Conservation (phyloP, 192 early-diverging fungal species). For the Thamnidium elegans region DNA sequence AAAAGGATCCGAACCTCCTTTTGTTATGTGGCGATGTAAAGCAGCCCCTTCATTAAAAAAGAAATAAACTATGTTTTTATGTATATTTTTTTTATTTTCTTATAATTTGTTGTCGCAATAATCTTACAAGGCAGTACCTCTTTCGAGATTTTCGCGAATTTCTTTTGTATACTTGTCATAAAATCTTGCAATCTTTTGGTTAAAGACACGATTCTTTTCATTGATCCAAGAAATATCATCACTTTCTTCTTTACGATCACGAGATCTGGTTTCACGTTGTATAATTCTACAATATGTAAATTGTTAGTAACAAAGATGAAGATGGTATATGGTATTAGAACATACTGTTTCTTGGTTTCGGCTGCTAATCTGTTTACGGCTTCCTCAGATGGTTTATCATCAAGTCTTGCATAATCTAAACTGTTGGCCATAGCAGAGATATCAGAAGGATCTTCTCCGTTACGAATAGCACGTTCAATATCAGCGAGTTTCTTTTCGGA, state of each 20-base stretch:
- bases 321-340: not conserved
- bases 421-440: conserved; percentile 58
- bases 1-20: conserved; percentile 39
- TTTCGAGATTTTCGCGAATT: conserved; percentile 84
- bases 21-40: conserved; percentile 40
- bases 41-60: conserved; percentile 13
- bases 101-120: not conserved
- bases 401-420: conserved; percentile 56
- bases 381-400: conserved; percentile 57
- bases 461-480: conserved; percentile 31
- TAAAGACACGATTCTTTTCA: conserved; percentile 92
- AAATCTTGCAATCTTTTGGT: conserved; percentile 92
- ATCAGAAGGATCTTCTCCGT: conserved; percentile 36
- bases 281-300: conserved; percentile 40
- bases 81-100: not conserved
- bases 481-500: conserved; percentile 59
- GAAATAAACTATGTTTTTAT: conserved; percentile 2
- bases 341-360: conserved; percentile 75
- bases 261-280: conserved; percentile 60
- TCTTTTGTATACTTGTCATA: conserved; percentile 96
- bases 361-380: conserved; percentile 69
- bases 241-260: conserved; percentile 66
- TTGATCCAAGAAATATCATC: conserved; percentile 97
- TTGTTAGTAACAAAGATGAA: not conserved
- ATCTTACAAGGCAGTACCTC: conserved; percentile 74